A percentile compares a stretch with the other conserved stretches of the same genome.
phyloP scores from a whole-genome alignment of 305 asterid genomes.

The Solanum hybrid region DNA sequence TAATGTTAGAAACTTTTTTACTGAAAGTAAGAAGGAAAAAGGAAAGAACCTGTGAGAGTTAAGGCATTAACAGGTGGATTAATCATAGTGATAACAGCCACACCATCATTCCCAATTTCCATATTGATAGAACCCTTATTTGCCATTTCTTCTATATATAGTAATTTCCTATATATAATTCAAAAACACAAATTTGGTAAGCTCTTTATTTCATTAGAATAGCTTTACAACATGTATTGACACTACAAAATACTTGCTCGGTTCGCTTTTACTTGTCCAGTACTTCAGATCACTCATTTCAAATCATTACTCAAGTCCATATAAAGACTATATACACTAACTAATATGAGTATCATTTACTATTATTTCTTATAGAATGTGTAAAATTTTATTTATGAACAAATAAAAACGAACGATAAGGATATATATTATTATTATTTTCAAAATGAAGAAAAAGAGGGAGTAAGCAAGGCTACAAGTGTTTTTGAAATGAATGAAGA shows the following conservation, averaged over 20 bases:
- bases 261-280: not conserved
- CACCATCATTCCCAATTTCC: constrained; percentile 45
- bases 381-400: not conserved
- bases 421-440: not conserved
- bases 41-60: not conserved
- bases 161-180: not conserved
- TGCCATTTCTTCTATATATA: constrained; percentile 15
- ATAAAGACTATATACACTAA: not conserved
- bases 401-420: not conserved
- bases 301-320: not conserved
- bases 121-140: constrained; percentile 11
- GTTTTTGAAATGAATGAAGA: not conserved
- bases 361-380: not conserved
- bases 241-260: not conserved
- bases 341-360: not conserved
- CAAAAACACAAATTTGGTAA: not conserved
- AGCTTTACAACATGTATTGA: not conserved
- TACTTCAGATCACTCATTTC: not conserved
- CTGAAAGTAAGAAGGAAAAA: not conserved
- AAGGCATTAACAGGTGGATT: constrained; percentile 46
- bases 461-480: not conserved
- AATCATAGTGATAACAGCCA: constrained; percentile 33
- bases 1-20: not conserved
- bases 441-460: not conserved
- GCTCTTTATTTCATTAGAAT: not conserved